Base-by-base conservation (phyloP, 2,329 filamentous ascomycete genomes). In the Westerdykella ornata region DNA sequence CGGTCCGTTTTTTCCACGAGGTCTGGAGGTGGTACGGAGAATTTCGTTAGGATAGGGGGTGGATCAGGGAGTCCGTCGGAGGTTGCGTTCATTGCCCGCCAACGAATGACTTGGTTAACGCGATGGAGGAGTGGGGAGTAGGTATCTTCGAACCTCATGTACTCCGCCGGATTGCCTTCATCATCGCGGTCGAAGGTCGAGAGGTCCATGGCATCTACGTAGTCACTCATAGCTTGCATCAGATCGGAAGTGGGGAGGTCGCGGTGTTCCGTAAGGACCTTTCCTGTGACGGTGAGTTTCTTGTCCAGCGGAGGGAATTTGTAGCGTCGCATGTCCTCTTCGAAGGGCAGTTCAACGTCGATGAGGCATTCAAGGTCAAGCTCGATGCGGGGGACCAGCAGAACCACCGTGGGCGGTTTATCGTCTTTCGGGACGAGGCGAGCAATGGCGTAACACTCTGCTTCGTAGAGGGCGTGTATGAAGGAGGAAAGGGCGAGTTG, bases 141-240 rank as follows among this genome's bases (percentile, higher is more conserved):
- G 1, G 82, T 82, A 28, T 94, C 87, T 31, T 94, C 86, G 36
- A 90, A 77, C 0, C 81, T 72, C 32, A 85, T 81, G 45, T 86
- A 90, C 57, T 96, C 87, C 1, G 68, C 61, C 1, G 70, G 66
- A 8, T 78, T 65, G 11, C 60, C 86, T 33, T 89, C 77, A 35
- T 92, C 85, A 54, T 94, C 84, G 35, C 73, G 76, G 8, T 75
- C 83, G 55, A 83, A 80, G 0, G 65, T 73, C 1, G 83, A 84
- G 2, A 98, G 71, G 56, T 96, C 89, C 90, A 98, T 95, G 6
- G 79, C 80, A 61, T 97, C 88, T 6, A 98, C 88, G 53, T 90
- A 97, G 48, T 87, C 80, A 61, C 82, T 84, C 89, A 98, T 97
- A 1, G 88, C 84, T 37, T 82, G 70, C 40, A 79, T 75, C 17